Evolutionary conservation across 768 basidiomycete genomes (phyloP), one percentile per base, ranked within the genome.

Genomic region (Gloeopeniophorella convolvens): DNA sequence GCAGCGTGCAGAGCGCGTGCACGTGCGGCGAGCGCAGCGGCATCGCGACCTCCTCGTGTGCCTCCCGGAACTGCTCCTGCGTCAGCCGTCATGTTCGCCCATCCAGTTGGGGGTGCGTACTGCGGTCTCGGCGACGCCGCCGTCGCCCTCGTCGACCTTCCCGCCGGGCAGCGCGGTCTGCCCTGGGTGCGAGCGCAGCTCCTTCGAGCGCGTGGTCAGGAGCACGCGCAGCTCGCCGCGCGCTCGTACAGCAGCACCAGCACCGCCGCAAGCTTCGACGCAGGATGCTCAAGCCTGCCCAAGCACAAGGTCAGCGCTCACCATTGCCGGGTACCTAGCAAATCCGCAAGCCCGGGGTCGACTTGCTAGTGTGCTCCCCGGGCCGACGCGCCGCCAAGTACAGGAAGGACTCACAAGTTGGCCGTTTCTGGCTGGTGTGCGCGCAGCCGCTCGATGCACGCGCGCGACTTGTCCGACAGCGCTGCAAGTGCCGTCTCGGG

Each of bases 141-240:
- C 57, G 65, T 95, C 92, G 3, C 63, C 70, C 3, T 76, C 73
- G 55, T 93, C 90, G 31, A 76, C 72, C 60, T 83, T 87, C 3
- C 90, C 90, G 13, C 90, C 90, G 0, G 90, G 90, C 0, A 92
- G 65, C 1, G 89, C 89, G 3, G 87, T 89, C 62, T 90, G 82
- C 15, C 85, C 88, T 3, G 87, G 81, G 65, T 90, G 87, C 0
- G 83, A 78, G 24, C 86, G 71, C 10, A 90, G 71, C 2, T 69
- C 62, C 64, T 86, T 90, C 5, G 90, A 88, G 9, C 92, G 78
- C 3, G 92, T 95, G 1, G 92, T 95, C 46, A 95, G 69, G 18
- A 94, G 70, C 4, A 94, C 89, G 11, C 83, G 78, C 5, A 93
- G 67, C 36, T 75, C 65, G 15, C 78, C 3, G 69, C 73, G n/a